These are phyloP conservation scores for Diaporthe aspalathi DNA, from an alignment of 2,329 filamentous ascomycete genomes.

Conservation along the genomic window DNA sequence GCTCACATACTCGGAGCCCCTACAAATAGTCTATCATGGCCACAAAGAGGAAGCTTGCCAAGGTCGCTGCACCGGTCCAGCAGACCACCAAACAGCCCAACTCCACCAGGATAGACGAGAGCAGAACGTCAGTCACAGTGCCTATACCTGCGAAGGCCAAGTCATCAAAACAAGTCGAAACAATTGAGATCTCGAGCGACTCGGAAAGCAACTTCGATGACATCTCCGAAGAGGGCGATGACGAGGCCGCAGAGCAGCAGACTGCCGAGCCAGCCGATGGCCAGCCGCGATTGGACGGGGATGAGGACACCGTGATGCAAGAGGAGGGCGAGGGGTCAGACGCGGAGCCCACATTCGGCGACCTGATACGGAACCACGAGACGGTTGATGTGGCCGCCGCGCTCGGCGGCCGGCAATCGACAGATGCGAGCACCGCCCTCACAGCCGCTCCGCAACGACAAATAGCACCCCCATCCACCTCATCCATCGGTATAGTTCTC, in stretches of 20 bases:
- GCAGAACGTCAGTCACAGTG: slow-evolving; percentile 64
- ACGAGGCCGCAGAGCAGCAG: slow-evolving; percentile 48
- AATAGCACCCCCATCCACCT: slow-evolving; percentile 74
- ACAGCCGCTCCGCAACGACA: slow-evolving; percentile 53
- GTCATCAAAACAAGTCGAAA: slow-evolving; percentile 52
- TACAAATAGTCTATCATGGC: slow-evolving; percentile 56
- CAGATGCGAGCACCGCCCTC: slow-evolving; percentile 47
- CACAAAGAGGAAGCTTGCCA: slow-evolving; percentile 70
- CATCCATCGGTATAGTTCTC: slow-evolving; percentile 91
- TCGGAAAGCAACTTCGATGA: slow-evolving; percentile 60
- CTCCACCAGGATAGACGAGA: slow-evolving; percentile 68
- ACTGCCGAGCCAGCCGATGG: slow-evolving; percentile 42
- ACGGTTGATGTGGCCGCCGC: slow-evolving; percentile 80
- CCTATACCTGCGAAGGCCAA: slow-evolving; percentile 43
- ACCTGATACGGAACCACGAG: slow-evolving; percentile 80
- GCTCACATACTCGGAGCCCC: background rate
- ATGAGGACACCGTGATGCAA: slow-evolving; percentile 39
- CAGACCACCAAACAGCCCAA: slow-evolving; percentile 62
- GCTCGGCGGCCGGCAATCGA: slow-evolving; percentile 55
- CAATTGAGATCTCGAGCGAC: slow-evolving; percentile 70
- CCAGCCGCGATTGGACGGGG: slow-evolving; percentile 20
- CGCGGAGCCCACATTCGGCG: slow-evolving; percentile 81
- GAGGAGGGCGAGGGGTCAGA: slow-evolving; percentile 59
- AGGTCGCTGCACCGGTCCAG: slow-evolving; percentile 68
- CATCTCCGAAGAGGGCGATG: slow-evolving; percentile 51